Evolutionary conservation across 2,329 filamentous ascomycete species (phyloP), one percentile per base, ranked within the genome.

Genomic region (Mollisia scopiformis): DNA sequence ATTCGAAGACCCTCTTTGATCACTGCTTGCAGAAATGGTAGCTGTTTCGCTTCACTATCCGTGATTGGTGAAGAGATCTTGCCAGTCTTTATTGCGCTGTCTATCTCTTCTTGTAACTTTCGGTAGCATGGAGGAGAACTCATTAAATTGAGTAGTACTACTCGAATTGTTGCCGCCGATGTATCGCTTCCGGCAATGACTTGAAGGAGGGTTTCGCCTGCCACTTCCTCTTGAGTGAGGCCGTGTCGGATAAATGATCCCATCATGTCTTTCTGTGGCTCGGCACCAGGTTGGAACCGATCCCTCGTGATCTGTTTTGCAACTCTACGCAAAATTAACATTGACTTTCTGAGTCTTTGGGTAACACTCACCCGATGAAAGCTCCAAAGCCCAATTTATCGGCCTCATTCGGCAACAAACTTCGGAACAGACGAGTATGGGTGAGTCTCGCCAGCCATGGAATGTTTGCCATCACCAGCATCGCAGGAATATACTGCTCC

Each of bases 101-200:
- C 74, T 7, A 82, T 77, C 62, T 87, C 82, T 0, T 62, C 72
- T 6, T 78, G 77, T 0, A 88, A 73, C 2, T 72, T 79, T 2
- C 65, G 59, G 59, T 80, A 77, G 1, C 83, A 77, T 1, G 74
- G 74, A 0, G 80, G 80, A 21, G 78, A 79, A n/a, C 78, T 82
- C 28, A 81, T 77, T 56, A 87, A 68, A 68, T 82, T 78, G 25
- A 86, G 76, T 57, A 87, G 64, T 1, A 79, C 83, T 41, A 78
- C 75, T 2, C 84, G 79, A 11, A 87, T 78, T 1, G 79, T 79
- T 0, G 81, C 82, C 0, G 84, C 82, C 0, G 83, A 84, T 0
- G 82, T 86, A 14, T 59, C 57, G 19, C 35, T 47, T 6, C 57
- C 57, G 21, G 62, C 87, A 83, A 1, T 82, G 82, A 65, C 54